Base-by-base conservation (phyloP, 106 monocot species). In the Hemerocallis citrina region DNA sequence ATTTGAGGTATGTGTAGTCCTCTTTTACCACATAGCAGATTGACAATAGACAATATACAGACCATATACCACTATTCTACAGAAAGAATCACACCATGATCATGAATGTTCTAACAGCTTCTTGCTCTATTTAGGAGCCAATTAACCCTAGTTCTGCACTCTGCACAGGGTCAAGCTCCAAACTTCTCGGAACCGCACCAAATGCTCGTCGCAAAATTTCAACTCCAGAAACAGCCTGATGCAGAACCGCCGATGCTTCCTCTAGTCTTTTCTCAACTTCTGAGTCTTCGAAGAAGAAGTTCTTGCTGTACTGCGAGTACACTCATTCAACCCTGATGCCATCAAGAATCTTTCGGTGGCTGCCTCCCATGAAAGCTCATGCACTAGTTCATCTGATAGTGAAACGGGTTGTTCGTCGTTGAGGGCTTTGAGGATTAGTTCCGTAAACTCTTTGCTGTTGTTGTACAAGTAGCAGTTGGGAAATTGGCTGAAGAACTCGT, bases 401-500 rank as follows among this genome's bases (percentile, higher is more conserved):
- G 79, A 79, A 29, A 50, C 16, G 35, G 90, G 85, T 65, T 76
- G 76, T 43, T 70, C 85, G 2, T 65, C 43, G n/a, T n/a, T n/a
- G 20, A 91, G 68, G 39, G 85, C 90, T 59, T 71, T 64, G 4
- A 85, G 67, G 20, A 74, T 85, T 37, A 67, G 37, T 27, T 67
- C 65, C 27, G 70, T 79, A 67, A 91, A 91, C 22, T 75, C 81
- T 12, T 66, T 56, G 7, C 45, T 45, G 24, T 50, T 76, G 24
- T 71, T 62, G n/a, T 68, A 91, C 24, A 52, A 58, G 49, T 68
- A 42, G 60, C 85, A 85, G 25, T 82, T 85, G 17, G 85, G 79
- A 28, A 85, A 85, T 61, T 79, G 75, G 68, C 82, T 82, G 79
- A 91, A 91, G 68, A 85, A 85, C 15, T 85, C 74, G 32, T 85